phyloP scores from a whole-genome alignment of 306 rosid genomes.

The Dryas drummondii region DNA sequence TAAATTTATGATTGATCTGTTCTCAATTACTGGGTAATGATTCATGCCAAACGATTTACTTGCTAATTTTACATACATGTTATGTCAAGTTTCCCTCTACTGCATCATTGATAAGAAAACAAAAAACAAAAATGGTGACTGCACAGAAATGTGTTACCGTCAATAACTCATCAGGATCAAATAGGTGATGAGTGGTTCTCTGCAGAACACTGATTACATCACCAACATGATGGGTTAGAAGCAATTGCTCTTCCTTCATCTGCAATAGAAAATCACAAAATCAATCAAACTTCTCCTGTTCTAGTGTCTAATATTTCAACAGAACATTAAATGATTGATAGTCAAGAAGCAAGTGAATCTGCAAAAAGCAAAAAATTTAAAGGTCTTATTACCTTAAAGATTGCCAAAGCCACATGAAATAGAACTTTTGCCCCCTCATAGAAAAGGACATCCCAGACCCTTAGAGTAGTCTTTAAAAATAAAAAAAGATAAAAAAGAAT shows the following conservation, averaged over 20 bases:
- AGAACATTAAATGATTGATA: neutral
- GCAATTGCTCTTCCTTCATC: conserved; percentile 93
- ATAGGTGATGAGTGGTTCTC: conserved; percentile 81
- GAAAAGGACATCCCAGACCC: conserved; percentile 98
- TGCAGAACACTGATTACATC: conserved; percentile 86
- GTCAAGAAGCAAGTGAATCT: neutral
- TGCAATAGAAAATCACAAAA: conserved; percentile 39
- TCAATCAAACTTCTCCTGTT: conserved; percentile 17
- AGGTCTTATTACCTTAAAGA: conserved; percentile 67
- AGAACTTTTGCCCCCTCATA: conserved; percentile 93
- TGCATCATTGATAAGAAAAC: neutral
- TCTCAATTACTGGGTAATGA: neutral
- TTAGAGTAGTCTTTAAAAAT: conserved; percentile 65
- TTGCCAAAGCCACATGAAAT: conserved; percentile 88
- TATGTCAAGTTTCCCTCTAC: neutral
- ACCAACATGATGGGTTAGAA: conserved; percentile 80
- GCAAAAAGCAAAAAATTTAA: conserved; percentile 9
- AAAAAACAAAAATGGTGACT: neutral
- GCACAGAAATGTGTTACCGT: conserved; percentile 45
- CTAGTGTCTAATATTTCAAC: neutral
- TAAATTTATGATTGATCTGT: neutral
- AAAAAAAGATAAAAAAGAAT: neutral
- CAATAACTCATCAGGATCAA: conserved; percentile 91
- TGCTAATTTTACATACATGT: neutral
- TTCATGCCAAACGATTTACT: neutral